Conservation (phyloP, 768 basidiomycete species). For the Mycena venus region DNA sequence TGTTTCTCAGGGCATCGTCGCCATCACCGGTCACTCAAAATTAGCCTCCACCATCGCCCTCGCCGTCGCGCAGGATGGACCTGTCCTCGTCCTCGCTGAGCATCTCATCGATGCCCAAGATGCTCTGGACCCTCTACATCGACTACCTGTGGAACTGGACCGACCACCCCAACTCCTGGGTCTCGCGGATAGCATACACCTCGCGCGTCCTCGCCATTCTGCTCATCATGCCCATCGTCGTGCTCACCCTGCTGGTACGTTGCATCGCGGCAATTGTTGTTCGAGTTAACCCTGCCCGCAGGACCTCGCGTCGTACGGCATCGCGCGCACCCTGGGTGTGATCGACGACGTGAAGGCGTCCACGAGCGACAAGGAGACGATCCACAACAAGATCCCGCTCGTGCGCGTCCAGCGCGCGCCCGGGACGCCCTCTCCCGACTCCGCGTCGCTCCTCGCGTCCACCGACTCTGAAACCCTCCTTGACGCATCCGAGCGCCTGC, state of each 20-base stretch:
- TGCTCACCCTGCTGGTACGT: constrained; percentile 68
- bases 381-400: constrained; percentile 48
- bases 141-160: constrained; percentile 70
- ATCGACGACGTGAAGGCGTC: constrained; percentile 82
- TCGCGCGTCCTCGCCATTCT: constrained; percentile 78
- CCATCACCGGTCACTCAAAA: not conserved
- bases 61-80: constrained; percentile 26
- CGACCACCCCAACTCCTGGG: constrained; percentile 73
- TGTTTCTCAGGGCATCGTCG: not conserved
- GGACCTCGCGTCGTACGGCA: constrained; percentile 87
- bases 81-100: constrained; percentile 42
- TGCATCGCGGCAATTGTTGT: not conserved
- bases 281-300: constrained; percentile 40
- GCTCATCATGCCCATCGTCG: constrained; percentile 72
- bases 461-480: constrained; percentile 42
- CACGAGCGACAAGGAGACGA: constrained; percentile 69
- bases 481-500: not conserved
- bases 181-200: constrained; percentile 71
- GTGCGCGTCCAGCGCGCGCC: constrained; percentile 47
- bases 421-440: constrained; percentile 36
- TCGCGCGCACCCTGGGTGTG: constrained; percentile 85
- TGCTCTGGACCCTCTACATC: constrained; percentile 73
- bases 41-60: not conserved
- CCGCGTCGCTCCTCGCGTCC: constrained; percentile 34
- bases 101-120: constrained; percentile 53